Evolutionary conservation across 2,329 filamentous ascomycete species (phyloP).

Genomic region (Fusarium redolens): DNA sequence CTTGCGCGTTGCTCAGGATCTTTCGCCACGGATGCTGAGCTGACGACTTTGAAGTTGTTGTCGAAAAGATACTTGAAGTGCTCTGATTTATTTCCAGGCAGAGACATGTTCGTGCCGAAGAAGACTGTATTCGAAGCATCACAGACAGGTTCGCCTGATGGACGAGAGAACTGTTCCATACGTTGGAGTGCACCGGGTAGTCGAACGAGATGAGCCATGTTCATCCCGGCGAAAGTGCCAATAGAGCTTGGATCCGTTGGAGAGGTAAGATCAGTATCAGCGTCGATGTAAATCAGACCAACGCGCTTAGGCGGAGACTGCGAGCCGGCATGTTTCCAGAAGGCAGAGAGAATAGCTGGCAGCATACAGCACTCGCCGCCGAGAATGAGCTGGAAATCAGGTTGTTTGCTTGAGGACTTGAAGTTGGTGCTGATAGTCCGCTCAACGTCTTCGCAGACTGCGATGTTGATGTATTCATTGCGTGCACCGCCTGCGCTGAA

Average conservation of each 20-base stretch:
- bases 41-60: constrained; percentile 35
- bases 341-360: constrained; percentile 24
- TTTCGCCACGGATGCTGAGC: constrained; percentile 21
- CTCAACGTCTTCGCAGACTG: constrained; percentile 24
- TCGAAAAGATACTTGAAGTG: constrained; percentile 40
- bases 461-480: constrained; percentile 31
- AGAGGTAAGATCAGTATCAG: constrained; percentile 36
- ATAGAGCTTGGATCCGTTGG: constrained; percentile 30
- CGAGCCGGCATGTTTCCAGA: constrained; percentile 16
- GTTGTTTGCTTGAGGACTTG: background rate
- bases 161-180: constrained; percentile 33
- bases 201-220: constrained; percentile 33
- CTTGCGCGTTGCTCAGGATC: constrained; percentile 21
- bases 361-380: constrained; percentile 39
- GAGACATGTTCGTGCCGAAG: constrained; percentile 37
- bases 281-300: constrained; percentile 40
- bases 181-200: constrained; percentile 12
- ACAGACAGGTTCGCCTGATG: constrained; percentile 31
- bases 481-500: constrained; percentile 16
- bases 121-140: constrained; percentile 33
- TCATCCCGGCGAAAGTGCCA: constrained; percentile 38
- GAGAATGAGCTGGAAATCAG: constrained; percentile 28
- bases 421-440: constrained; percentile 1
- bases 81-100: constrained; percentile 33
- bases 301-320: constrained; percentile 7